Evolutionary conservation across 306 rosid genomes (phyloP).

Genomic region (Ceratonia siliqua): DNA sequence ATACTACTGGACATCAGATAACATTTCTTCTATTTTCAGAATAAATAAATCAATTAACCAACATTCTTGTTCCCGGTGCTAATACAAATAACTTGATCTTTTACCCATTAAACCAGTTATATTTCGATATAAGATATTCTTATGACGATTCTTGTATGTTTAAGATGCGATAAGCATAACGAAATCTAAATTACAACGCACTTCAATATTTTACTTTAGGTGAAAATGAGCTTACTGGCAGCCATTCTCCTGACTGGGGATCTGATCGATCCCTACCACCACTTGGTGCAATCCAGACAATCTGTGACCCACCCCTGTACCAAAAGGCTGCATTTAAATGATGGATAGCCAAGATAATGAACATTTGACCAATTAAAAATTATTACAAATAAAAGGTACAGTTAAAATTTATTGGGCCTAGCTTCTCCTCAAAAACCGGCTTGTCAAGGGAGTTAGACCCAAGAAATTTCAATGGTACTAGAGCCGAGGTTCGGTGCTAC

Average conservation of each 20-base stretch:
- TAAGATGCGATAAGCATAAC: conserved; percentile 21
- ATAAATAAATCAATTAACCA: background rate
- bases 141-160: background rate
- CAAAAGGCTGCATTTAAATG: conserved; percentile 25
- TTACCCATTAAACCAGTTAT: conserved; percentile 11
- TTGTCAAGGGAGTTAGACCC: too few species aligned
- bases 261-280: conserved; percentile 96
- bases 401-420: too few species aligned
- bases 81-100: background rate
- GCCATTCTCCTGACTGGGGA: conserved; percentile 69
- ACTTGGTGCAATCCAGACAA: conserved; percentile 98
- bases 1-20: background rate
- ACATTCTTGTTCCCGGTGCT: conserved; percentile 2
- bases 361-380: conserved; percentile 17
- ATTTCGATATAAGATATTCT: background rate
- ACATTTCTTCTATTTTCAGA: conserved; percentile 19
- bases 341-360: conserved; percentile 17
- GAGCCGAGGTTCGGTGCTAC: too few species aligned
- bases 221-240: conserved; percentile 67
- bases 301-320: conserved; percentile 84
- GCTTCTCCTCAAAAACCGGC: too few species aligned
- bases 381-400: conserved; percentile 16
- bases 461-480: too few species aligned
- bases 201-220: conserved; percentile 22
- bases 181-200: background rate